Percentiles rank a stretch among this genome's conserved stretches.
Evolutionary conservation across 208 protist genomes (phyloP).

Genomic region (Leishmania arabica): DNA sequence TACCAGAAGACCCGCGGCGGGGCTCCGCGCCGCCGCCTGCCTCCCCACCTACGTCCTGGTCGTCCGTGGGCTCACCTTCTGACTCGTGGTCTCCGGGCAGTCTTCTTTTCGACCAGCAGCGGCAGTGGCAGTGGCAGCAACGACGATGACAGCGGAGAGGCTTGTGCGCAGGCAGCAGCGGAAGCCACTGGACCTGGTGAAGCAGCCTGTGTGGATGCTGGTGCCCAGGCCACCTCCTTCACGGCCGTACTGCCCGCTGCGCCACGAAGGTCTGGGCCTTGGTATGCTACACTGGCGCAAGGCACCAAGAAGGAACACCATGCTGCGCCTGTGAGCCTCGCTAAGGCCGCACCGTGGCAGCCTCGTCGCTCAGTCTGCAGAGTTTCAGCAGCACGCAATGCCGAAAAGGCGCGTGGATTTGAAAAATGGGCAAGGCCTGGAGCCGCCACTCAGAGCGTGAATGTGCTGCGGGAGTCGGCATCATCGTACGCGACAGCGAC

Average conservation of each 20-base stretch:
- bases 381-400: background rate
- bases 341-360: background rate
- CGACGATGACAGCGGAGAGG: background rate
- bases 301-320: background rate
- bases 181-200: background rate
- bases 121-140: constrained; percentile 7
- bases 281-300: constrained; percentile 22
- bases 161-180: background rate
- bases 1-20: background rate
- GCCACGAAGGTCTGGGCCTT: constrained; percentile 20
- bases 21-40: constrained; percentile 1
- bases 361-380: background rate
- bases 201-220: background rate
- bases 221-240: background rate
- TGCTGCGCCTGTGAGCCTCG: background rate
- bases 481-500: background rate
- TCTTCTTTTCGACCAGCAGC: constrained; percentile 15
- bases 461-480: background rate
- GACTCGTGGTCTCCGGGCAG: constrained; percentile 24
- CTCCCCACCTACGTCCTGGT: constrained; percentile 22
- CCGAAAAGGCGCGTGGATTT: background rate
- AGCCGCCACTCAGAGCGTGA: background rate
- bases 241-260: background rate
- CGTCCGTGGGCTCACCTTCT: constrained; percentile 23
- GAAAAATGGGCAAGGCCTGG: background rate